Evolutionary conservation across 2,329 filamentous ascomycete genomes (phyloP).

Genomic region (Stylonectria norvegica): DNA sequence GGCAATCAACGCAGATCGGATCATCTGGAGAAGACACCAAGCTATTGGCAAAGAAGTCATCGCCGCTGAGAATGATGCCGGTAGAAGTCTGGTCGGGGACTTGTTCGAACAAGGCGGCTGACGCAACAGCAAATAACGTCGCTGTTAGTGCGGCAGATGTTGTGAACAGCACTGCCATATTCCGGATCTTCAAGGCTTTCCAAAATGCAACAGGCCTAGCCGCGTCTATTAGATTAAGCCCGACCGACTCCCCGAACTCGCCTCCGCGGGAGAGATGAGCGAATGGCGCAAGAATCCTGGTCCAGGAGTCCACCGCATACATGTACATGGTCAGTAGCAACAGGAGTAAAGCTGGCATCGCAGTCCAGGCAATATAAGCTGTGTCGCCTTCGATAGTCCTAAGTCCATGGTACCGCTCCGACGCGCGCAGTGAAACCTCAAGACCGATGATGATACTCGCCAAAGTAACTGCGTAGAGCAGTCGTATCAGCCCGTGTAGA

Average conservation of each 20-base stretch:
- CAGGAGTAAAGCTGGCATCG: conserved; percentile 30
- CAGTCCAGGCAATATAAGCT: conserved; percentile 36
- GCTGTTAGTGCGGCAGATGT: conserved; percentile 28
- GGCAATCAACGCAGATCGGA: conserved; percentile 22
- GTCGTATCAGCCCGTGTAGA: conserved; percentile 28
- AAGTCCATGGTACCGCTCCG: conserved; percentile 29
- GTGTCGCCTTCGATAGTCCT: conserved; percentile 27
- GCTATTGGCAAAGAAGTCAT: conserved; percentile 32
- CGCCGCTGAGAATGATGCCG: conserved; percentile 21
- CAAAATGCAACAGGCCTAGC: conserved; percentile 26
- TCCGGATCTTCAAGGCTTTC: conserved; percentile 24
- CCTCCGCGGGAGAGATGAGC: conserved; percentile 25
- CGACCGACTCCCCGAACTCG: conserved; percentile 29
- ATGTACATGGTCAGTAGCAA: conserved; percentile 30
- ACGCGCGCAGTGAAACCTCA: conserved; percentile 33
- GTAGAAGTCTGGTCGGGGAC: conserved; percentile 23
- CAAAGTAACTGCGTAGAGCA: conserved; percentile 26
- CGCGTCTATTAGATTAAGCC: conserved; percentile 32
- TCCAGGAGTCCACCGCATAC: conserved; percentile 29
- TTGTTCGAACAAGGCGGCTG: conserved; percentile 32
- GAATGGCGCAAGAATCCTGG: conserved; percentile 34
- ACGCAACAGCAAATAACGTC: conserved; percentile 30
- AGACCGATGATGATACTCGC: conserved; percentile 32
- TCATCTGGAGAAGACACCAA: conserved; percentile 20
- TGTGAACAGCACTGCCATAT: conserved; percentile 28